Evolutionary conservation across 148 eudicot genomes (phyloP), one percentile per base, ranked within the genome.

Genomic region (Persicaria maculosa): DNA sequence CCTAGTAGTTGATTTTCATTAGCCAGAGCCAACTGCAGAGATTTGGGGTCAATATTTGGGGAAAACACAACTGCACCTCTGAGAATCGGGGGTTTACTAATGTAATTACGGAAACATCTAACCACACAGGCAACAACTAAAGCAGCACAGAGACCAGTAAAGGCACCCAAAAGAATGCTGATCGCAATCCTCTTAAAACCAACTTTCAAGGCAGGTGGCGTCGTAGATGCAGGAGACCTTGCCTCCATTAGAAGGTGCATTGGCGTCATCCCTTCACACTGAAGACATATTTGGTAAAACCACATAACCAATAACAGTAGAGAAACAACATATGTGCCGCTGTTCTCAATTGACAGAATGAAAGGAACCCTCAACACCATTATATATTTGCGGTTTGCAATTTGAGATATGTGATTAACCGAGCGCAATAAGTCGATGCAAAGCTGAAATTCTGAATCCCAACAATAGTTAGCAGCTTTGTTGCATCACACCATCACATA

Each of bases 61-160:
- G 97, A 93, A 61, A 93, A 93, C 6, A 93, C 83, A 36, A 91
- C 90, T 16, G 98, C 93, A 72, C 95, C 95, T 64, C 83, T 91
- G 74, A 91, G 91, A 65, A 87, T 69, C 40, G 97, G 98, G 74
- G 88, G 82, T 19, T 76, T 82, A 74, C 80, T 87, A 0, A 93
- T 76, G 79, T 81, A 87, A 4, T 71, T 79, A 25, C 89, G 70
- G 74, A 91, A 89, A 70, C 86, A 88, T 50, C 91, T 79, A 6
- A 91, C 74, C 16, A 84, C 43, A 36, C 47, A 80, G 79, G 90
- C 91, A 55, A 87, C 83, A 22, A 93, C 74, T n/a, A 89, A 53
- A 36, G 98, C 83, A 58, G 77, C 62, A 53, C 74, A 6, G 47
- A 86, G 73, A 9, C 98, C 97, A 5, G 86, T 79, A 43, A 87